These are phyloP conservation scores for Tripterygium wilfordii DNA, from an alignment of 177 flowering plant genomes.

Conservation along the genomic window DNA sequence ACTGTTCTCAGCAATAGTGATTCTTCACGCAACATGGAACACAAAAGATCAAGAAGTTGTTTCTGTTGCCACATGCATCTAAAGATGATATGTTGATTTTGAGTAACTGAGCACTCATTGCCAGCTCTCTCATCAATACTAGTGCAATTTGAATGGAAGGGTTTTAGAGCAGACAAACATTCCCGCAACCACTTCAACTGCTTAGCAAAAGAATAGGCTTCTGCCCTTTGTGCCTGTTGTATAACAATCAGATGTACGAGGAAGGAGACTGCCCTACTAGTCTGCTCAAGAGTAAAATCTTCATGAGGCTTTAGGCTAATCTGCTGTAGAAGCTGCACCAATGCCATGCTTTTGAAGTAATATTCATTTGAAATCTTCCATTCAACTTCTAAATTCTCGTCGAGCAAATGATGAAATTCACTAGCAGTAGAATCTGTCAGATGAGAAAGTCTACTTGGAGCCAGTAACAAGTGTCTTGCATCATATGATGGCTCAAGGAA, in stretches of 20 bases:
- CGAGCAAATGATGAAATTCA: constrained; percentile 2
- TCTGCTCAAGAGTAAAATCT: constrained; percentile 71
- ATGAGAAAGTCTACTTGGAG: constrained; percentile 12
- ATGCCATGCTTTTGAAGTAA: constrained; percentile 71
- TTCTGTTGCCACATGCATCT: constrained; percentile 90
- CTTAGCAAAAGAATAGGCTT: constrained; percentile 48
- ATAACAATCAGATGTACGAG: constrained; percentile 66
- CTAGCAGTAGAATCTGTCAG: constrained; percentile 8
- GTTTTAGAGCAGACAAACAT: constrained; percentile 26
- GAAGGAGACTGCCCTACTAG: constrained; percentile 46
- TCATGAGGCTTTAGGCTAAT: constrained; percentile 58
- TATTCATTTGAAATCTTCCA: constrained; percentile 59
- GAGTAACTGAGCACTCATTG: constrained; percentile 18
- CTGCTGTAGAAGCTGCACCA: constrained; percentile 49
- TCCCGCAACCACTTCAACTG: constrained; percentile 34
- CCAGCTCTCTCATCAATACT: constrained; percentile 9
- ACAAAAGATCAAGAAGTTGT: constrained; percentile 64
- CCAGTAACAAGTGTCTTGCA: constrained; percentile 50
- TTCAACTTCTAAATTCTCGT: constrained; percentile 16
- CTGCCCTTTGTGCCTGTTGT: constrained; percentile 66
- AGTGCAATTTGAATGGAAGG: constrained; percentile 20
- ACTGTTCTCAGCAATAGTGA: constrained; percentile 48
- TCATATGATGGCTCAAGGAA: constrained; percentile 67
- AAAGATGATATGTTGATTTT: constrained; percentile 35
- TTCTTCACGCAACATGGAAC: constrained; percentile 42